Percentiles rank a stretch among this genome's conserved stretches.
These are phyloP conservation scores for Castanospermum australe DNA, from an alignment of 306 rosid genomes.

Conservation along the genomic window DNA sequence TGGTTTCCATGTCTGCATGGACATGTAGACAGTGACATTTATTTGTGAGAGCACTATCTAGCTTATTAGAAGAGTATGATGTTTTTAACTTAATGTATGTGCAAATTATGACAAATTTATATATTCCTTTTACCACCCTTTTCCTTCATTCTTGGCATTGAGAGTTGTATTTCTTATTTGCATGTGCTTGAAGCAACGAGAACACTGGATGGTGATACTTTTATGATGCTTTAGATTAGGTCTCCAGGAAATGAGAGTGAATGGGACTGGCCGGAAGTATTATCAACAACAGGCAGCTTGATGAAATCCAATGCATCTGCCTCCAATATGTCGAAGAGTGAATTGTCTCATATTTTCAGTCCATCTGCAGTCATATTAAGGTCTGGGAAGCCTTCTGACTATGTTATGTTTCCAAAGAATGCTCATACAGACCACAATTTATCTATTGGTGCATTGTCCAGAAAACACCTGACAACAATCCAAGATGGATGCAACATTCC, in stretches of 20 bases:
- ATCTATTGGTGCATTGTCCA: constrained; percentile 39
- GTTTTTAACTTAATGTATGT: neutral
- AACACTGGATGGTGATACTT: constrained; percentile 76
- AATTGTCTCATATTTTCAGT: constrained; percentile 36
- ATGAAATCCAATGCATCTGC: constrained; percentile 43
- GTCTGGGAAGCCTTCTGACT: constrained; percentile 45
- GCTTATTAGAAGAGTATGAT: neutral
- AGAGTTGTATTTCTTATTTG: constrained; percentile 59
- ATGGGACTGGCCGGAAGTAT: constrained; percentile 82
- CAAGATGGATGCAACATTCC: constrained; percentile 36
- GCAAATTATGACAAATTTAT: neutral
- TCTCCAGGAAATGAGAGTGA: constrained; percentile 61
- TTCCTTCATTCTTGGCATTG: constrained; percentile 46
- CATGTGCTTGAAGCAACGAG: constrained; percentile 67
- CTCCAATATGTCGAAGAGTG: constrained; percentile 39
- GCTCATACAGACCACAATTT: constrained; percentile 33
- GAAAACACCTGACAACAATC: constrained; percentile 34
- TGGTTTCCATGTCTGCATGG: neutral
- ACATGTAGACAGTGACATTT: constrained; percentile 13
- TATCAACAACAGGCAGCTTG: constrained; percentile 52
- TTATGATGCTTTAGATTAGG: constrained; percentile 88
- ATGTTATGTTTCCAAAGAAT: constrained; percentile 33
- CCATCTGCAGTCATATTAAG: constrained; percentile 43
- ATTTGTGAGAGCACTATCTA: neutral
- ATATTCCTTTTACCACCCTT: neutral